Conservation (phyloP, 2,329 filamentous ascomycete species). For the Beauveria rudraprayagi region DNA sequence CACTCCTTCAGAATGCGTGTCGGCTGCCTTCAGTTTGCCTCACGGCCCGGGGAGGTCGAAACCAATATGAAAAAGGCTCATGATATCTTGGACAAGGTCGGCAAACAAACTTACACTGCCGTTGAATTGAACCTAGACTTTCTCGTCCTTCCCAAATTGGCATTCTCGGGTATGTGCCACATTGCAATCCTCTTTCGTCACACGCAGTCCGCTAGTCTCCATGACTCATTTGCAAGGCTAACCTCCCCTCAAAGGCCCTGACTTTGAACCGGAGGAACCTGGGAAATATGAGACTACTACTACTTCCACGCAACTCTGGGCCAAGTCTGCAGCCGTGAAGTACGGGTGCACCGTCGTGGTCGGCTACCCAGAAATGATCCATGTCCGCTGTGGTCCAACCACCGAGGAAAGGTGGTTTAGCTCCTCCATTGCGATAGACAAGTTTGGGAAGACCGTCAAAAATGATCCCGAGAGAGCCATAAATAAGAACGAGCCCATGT, state of each 20-base stretch:
- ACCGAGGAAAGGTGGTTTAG: constrained; percentile 47
- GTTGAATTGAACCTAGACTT: constrained; percentile 50
- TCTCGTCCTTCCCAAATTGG: constrained; percentile 67
- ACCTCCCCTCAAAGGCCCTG: background rate
- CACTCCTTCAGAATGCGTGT: constrained; percentile 47
- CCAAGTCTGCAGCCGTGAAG: constrained; percentile 55
- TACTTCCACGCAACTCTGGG: constrained; percentile 65
- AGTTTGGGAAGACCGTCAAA: constrained; percentile 49
- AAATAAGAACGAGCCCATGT: constrained; percentile 43
- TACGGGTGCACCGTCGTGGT: constrained; percentile 60
- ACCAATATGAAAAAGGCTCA: constrained; percentile 65
- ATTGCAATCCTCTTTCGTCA: too few species aligned
- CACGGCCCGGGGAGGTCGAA: constrained; percentile 59
- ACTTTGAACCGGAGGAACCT: constrained; percentile 60
- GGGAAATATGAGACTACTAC: constrained; percentile 53
- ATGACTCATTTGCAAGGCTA: background rate
- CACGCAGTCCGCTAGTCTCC: background rate
- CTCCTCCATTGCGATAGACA: constrained; percentile 43
- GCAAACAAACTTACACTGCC: constrained; percentile 15
- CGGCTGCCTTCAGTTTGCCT: constrained; percentile 63
- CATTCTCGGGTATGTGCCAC: constrained; percentile 43
- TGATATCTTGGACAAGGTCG: constrained; percentile 45
- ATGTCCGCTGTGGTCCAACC: constrained; percentile 37
- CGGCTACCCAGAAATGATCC: constrained; percentile 66
- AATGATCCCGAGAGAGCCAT: constrained; percentile 53